phyloP scores from a whole-genome alignment of 345 rosid species.

The Punica granatum region DNA sequence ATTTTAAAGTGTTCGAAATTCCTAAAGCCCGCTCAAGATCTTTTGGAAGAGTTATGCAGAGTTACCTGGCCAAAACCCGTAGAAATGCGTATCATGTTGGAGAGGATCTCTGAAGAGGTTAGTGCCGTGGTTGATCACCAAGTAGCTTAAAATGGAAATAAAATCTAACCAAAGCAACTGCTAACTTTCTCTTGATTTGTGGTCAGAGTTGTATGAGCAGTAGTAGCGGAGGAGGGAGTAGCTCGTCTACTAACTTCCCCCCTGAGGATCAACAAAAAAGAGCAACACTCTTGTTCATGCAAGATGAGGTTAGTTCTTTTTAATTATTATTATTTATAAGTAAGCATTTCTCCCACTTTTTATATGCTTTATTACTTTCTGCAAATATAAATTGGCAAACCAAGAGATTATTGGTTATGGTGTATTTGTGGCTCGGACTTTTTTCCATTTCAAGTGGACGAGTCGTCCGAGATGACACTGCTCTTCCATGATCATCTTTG shows the following conservation, averaged over 20 bases:
- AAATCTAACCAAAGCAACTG: background rate
- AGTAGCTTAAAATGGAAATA: constrained; percentile 12
- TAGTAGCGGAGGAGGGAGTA: constrained; percentile 23
- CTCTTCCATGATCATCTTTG: background rate
- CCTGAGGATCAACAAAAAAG: constrained; percentile 52
- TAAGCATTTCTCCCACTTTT: background rate
- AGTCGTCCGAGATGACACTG: too few species aligned
- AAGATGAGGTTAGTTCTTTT: constrained; percentile 44
- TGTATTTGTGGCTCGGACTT: background rate
- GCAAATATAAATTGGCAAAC: background rate
- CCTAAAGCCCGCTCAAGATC: constrained; percentile 44
- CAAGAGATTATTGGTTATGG: background rate
- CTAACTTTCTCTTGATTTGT: constrained; percentile 18
- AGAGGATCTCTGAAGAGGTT: constrained; percentile 17
- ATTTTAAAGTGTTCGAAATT: constrained; percentile 54
- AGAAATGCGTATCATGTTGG: constrained; percentile 4
- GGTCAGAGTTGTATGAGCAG: constrained; percentile 12
- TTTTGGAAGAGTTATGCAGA: constrained; percentile 37
- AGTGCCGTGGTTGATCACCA: constrained; percentile 14
- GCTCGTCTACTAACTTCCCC: constrained; percentile 23
- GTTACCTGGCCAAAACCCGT: constrained; percentile 10
- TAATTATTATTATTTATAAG: too few species aligned
- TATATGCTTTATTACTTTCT: background rate
- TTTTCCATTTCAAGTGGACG: too few species aligned
- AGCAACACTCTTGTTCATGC: constrained; percentile 45